Evolutionary conservation across 106 monocot genomes (phyloP).

Genomic region (Phalaenopsis equestris): DNA sequence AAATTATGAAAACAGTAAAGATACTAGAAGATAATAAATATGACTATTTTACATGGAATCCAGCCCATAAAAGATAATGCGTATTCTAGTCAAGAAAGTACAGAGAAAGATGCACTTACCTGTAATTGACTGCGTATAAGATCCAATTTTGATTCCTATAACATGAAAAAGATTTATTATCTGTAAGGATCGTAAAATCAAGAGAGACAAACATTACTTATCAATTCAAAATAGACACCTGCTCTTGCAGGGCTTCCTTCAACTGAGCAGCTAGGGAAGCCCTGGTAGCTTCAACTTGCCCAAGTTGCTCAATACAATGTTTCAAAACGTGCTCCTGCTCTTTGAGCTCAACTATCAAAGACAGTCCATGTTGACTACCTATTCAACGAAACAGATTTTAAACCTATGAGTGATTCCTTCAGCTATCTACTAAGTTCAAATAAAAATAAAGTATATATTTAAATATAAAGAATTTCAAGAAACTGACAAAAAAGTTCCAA

Average conservation of each 20-base stretch:
- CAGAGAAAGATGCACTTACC: constrained; percentile 34
- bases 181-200: background rate
- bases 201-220: background rate
- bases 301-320: constrained; percentile 76
- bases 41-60: no score
- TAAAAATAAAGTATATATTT: background rate
- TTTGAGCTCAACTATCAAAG: constrained; percentile 42
- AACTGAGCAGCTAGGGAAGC: constrained; percentile 47
- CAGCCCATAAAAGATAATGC: no score
- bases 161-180: constrained; percentile 2
- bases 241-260: constrained; percentile 77
- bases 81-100: background rate
- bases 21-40: background rate
- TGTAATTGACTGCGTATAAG: constrained; percentile 55
- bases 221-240: constrained; percentile 32
- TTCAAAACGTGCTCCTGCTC: constrained; percentile 65
- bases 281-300: constrained; percentile 56
- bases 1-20: background rate
- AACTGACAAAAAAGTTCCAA: background rate
- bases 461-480: background rate
- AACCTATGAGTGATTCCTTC: background rate
- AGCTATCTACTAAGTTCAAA: background rate
- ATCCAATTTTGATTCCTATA: constrained; percentile 77
- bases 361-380: constrained; percentile 53
- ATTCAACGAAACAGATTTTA: constrained; percentile 6